These are phyloP conservation scores for Penicillium sp. DNA, from an alignment of 2,329 filamentous ascomycete genomes.

Conservation along the genomic window DNA sequence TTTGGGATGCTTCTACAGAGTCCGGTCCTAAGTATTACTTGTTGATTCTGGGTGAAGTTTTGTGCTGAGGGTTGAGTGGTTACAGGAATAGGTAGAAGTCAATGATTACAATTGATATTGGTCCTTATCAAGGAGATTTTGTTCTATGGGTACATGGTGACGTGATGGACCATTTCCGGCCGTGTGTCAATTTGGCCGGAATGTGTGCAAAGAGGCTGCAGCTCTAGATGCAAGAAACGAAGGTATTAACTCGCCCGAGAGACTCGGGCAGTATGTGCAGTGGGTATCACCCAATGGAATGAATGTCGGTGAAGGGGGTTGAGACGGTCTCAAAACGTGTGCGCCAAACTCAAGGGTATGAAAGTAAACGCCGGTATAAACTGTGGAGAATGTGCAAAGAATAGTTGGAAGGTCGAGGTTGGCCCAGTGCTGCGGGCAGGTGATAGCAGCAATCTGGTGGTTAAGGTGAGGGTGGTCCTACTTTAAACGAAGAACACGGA, in stretches of 20 bases:
- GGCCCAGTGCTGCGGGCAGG: neutral
- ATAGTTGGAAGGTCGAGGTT: too few species aligned
- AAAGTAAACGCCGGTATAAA: neutral
- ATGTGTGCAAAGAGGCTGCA: constrained; percentile 6
- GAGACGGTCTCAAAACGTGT: neutral
- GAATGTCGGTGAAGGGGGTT: neutral
- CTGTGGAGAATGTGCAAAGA: neutral
- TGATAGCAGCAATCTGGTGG: neutral
- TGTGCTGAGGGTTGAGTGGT: constrained; percentile 2
- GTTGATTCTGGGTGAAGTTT: constrained; percentile 36
- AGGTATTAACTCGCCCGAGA: constrained; percentile 1
- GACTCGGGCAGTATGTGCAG: constrained; percentile 12
- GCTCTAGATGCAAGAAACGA: constrained; percentile 12
- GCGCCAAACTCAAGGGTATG: neutral
- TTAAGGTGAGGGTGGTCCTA: neutral
- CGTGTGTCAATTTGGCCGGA: neutral
- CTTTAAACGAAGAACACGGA: constrained; percentile 14
- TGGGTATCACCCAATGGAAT: constrained; percentile 11
- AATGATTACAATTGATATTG: neutral
- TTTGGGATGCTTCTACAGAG: constrained; percentile 25
- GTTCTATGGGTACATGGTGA: neutral
- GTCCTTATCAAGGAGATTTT: neutral
- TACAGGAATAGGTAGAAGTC: neutral
- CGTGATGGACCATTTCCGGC: neutral
- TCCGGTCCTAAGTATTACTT: constrained; percentile 44